Conservation (phyloP, 2,329 filamentous ascomycete species). For the Rosellinia necatrix region DNA sequence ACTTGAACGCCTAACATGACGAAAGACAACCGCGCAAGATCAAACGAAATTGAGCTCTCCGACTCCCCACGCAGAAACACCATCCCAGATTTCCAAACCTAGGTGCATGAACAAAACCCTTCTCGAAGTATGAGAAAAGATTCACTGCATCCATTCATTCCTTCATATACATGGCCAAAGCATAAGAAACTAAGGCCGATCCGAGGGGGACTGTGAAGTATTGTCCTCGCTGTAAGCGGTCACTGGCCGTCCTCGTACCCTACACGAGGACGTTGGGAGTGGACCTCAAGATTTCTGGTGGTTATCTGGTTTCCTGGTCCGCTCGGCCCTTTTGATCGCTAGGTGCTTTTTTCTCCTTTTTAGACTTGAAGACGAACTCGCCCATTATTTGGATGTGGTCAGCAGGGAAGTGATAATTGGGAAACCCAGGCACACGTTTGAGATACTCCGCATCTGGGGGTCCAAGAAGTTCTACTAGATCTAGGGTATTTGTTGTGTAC, state of each 20-base stretch:
- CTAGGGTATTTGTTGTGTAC: conserved; percentile 90
- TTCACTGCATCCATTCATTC: conserved; percentile 30
- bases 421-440: conserved; percentile 85
- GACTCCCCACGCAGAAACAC: conserved; percentile 31
- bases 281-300: conserved; percentile 5
- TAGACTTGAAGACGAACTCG: conserved; percentile 85
- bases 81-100: conserved; percentile 39
- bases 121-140: conserved; percentile 38
- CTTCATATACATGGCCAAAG: conserved; percentile 35
- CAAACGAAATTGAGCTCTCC: conserved; percentile 28
- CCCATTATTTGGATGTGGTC: conserved; percentile 90
- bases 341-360: conserved; percentile 75
- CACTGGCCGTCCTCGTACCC: conserved; percentile 10
- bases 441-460: conserved; percentile 86
- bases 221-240: conserved; percentile 8
- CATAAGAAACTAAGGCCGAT: conserved; percentile 16
- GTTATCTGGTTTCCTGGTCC: conserved; percentile 27
- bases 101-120: conserved; percentile 36
- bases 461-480: conserved; percentile 82
- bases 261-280: background rate
- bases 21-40: conserved; percentile 26
- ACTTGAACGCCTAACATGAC: conserved; percentile 28
- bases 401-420: conserved; percentile 91
- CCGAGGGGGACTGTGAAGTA: conserved; percentile 14
- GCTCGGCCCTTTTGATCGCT: conserved; percentile 33